phyloP scores from a whole-genome alignment of 495 filamentous ascomycete species.

The Chaetomium tenue region DNA sequence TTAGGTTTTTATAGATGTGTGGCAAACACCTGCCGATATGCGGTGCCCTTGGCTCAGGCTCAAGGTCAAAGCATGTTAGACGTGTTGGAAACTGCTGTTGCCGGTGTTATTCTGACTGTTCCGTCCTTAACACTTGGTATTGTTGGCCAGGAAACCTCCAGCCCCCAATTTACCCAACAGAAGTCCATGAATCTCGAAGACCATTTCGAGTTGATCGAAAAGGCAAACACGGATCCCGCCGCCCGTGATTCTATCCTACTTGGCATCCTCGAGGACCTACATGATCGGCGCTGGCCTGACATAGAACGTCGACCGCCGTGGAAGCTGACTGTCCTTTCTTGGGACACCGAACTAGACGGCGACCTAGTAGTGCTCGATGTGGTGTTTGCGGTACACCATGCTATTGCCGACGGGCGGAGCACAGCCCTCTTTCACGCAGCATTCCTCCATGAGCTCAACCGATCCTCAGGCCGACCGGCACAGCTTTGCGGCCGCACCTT shows the following conservation, averaged over 20 bases:
- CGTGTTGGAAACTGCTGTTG: conserved; percentile 32
- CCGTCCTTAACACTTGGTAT: conserved; percentile 37
- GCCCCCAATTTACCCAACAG: conserved; percentile 34
- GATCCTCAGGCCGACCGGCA: conserved; percentile 4
- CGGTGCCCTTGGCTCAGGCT: conserved; percentile 19
- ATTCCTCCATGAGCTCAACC: conserved; percentile 33
- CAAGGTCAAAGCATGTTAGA: conserved; percentile 7
- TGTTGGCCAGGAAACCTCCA: conserved; percentile 29
- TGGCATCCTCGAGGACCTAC: conserved; percentile 23
- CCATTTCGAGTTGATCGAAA: conserved; percentile 31
- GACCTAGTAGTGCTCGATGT: conserved; percentile 27
- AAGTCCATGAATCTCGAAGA: conserved; percentile 30
- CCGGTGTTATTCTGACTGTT: conserved; percentile 34
- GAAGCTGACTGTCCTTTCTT: conserved; percentile 33
- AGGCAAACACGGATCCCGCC: conserved; percentile 2
- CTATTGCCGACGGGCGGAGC: conserved; percentile 38
- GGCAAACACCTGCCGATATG: conserved; percentile 37
- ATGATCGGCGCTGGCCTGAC: conserved; percentile 31
- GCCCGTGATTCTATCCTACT: conserved; percentile 25
- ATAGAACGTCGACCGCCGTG: conserved; percentile 33
- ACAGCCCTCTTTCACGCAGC: conserved; percentile 37
- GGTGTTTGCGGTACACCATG: conserved; percentile 39
- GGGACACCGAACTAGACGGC: not conserved
- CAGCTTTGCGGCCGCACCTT: conserved; percentile 22
- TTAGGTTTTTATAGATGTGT: conserved; percentile 38